Evolutionary conservation across 176 grass and related monocot genomes (phyloP), one percentile per base, ranked within the genome.

Genomic region (Otatea glauca): DNA sequence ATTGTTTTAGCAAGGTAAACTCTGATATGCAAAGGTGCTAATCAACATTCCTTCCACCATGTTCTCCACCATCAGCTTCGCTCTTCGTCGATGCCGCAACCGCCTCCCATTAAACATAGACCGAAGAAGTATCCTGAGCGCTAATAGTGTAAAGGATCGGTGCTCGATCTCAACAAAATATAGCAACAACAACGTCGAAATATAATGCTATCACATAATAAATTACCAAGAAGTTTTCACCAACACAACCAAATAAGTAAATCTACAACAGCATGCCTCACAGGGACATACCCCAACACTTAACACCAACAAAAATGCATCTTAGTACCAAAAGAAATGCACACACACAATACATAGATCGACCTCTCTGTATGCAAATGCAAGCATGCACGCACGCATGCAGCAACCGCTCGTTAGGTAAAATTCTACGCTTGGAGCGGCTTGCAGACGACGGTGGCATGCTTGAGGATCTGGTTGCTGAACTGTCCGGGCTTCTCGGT

Each of bases 401-500:
- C 16, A 38, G 65, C 25, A 64, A 16, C 27, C 62, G 35, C 62
- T 34, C 62, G 29, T 65, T 34, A 8, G 15, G 50, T 34, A 21
- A 35, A 15, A 4, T 12, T 76, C 59, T 60, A 78, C 14, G 87
- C 74, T 41, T 86, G 29, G 74, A 90, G 48, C 3, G 91, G 93
- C 89, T 77, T 89, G 91, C 96, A 98, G 78, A 98, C 91, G 21
- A 98, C 49, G 56, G 96, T 98, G 86, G 91, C 93, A 66, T 98
- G 93, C 83, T 90, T 92, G 56, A 87, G 75, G 71, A 98, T 98
- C 82, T 95, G 96, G 87, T 95, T 94, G 93, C 96, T 98, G 91
- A 98, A 98, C 86, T 98, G 96, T 0, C 96, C 96, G 12, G 93
- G 93, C 83, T 92, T 95, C 91, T 98, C 96, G 38, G 92, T 89